These are phyloP conservation scores for Hymenoscyphus repandus DNA, from an alignment of 2,329 filamentous ascomycete species.

Conservation along the genomic window DNA sequence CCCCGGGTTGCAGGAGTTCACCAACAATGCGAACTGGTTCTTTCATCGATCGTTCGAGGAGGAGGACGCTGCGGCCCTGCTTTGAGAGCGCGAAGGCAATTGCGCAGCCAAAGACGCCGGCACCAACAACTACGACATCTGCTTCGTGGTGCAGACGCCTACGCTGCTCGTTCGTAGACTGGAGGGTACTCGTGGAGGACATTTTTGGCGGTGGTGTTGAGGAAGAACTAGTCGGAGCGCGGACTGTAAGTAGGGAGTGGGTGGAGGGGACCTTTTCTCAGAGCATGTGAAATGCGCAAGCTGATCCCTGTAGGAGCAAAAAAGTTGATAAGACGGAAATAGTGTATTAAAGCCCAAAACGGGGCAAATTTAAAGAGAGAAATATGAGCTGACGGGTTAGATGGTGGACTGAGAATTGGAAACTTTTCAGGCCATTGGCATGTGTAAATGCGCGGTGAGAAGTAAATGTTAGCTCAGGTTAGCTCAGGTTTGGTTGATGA, in stretches of 20 bases:
- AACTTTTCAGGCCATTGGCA: background rate
- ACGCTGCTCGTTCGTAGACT: slow-evolving; percentile 34
- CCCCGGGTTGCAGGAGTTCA: slow-evolving; percentile 90
- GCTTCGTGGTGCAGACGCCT: slow-evolving; percentile 55
- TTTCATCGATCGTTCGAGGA: slow-evolving; percentile 84
- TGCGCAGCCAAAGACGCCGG: slow-evolving; percentile 84
- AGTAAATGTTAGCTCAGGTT: too few relatives aligned
- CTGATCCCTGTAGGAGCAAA: slow-evolving; percentile 10
- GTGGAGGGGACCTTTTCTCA: background rate
- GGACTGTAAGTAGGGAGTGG: background rate
- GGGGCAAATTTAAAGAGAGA: background rate
- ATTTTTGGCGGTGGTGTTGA: too few relatives aligned
- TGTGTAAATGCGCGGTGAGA: too few relatives aligned
- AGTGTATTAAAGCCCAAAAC: too few relatives aligned
- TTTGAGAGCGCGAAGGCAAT: slow-evolving; percentile 77
- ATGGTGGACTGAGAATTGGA: slow-evolving; percentile 7
- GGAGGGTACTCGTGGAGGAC: background rate
- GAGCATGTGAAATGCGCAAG: slow-evolving; percentile 6
- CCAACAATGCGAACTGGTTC: slow-evolving; percentile 95
- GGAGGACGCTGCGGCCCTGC: slow-evolving; percentile 84
- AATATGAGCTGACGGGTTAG: slow-evolving; percentile 12
- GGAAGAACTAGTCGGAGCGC: too few relatives aligned
- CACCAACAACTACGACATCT: slow-evolving; percentile 89
- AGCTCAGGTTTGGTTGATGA: too few relatives aligned
- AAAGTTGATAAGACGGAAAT: background rate